These are phyloP conservation scores for Blastobotrys attinorum DNA, from an alignment of 805 yeast genomes.

Conservation along the genomic window DNA sequence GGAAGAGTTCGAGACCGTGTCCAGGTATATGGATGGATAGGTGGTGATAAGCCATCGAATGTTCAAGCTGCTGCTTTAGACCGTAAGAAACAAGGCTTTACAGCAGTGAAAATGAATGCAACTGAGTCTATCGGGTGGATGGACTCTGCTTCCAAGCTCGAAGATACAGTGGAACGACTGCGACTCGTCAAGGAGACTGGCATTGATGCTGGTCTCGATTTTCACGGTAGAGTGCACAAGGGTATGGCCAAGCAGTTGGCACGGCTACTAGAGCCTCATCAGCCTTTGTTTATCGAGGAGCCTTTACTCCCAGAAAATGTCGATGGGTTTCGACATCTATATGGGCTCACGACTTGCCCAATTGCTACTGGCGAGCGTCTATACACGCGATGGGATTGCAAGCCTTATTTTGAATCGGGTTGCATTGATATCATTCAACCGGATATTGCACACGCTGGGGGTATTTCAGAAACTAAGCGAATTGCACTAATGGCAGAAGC, in stretches of 20 bases:
- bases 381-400: slow-evolving; percentile 20
- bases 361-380: slow-evolving; percentile 26
- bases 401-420: slow-evolving; percentile 21
- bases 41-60: slow-evolving; percentile 25
- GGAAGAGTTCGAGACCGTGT: slow-evolving; percentile 26
- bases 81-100: slow-evolving; percentile 27
- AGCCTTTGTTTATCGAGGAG: slow-evolving; percentile 26
- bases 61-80: slow-evolving; percentile 22
- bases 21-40: slow-evolving; percentile 28
- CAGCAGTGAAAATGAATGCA: slow-evolving; percentile 29
- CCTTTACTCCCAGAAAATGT: slow-evolving; percentile 24
- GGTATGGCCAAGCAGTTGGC: slow-evolving; percentile 27
- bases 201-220: slow-evolving; percentile 25
- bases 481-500: slow-evolving; percentile 27
- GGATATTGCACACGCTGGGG: slow-evolving; percentile 25
- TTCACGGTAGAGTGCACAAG: slow-evolving; percentile 27
- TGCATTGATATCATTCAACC: slow-evolving; percentile 26
- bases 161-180: slow-evolving; percentile 24
- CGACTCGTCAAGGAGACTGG: slow-evolving; percentile 20
- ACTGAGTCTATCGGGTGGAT: slow-evolving; percentile 24
- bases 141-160: slow-evolving; percentile 21
- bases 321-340: slow-evolving; percentile 19
- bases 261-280: slow-evolving; percentile 20
- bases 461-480: slow-evolving; percentile 24
- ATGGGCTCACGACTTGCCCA: slow-evolving; percentile 21